phyloP scores from a whole-genome alignment of 805 yeast genomes.

The Lachancea sp. region DNA sequence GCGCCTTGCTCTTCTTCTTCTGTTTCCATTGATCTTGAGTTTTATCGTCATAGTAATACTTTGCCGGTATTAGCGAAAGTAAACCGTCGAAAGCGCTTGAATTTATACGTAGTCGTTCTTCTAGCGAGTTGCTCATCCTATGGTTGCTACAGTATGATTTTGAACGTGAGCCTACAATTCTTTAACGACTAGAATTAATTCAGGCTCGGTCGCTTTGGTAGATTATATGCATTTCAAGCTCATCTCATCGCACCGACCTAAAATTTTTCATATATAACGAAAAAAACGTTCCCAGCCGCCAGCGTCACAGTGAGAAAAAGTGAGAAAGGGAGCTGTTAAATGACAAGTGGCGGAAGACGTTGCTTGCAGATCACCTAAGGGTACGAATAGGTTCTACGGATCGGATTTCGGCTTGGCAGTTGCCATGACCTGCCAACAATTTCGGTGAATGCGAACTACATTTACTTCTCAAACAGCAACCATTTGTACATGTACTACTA shows the following conservation, averaged over 20 bases:
- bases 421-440: too few relatives aligned
- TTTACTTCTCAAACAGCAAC: too few relatives aligned
- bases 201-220: too few relatives aligned
- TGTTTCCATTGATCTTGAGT: slow-evolving; percentile 87
- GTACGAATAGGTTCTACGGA: too few relatives aligned
- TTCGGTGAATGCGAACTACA: too few relatives aligned
- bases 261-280: slow-evolving; percentile 8
- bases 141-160: too few relatives aligned
- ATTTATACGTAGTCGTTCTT: slow-evolving; percentile 72
- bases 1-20: slow-evolving; percentile 66
- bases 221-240: slow-evolving; percentile 4
- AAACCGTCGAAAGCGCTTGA: slow-evolving; percentile 83
- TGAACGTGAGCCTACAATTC: too few relatives aligned
- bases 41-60: slow-evolving; percentile 87
- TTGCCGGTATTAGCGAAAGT: slow-evolving; percentile 86
- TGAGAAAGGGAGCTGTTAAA: neutral
- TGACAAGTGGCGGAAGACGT: too few relatives aligned
- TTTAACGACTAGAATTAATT: too few relatives aligned
- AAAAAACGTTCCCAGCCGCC: neutral
- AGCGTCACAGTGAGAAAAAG: slow-evolving; percentile 2
- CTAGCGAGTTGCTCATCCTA: slow-evolving; percentile 52
- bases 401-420: too few relatives aligned
- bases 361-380: too few relatives aligned
- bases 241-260: slow-evolving; percentile 11
- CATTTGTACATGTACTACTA: too few relatives aligned